Percentiles rank a stretch among this genome's conserved stretches.
Conservation (phyloP, 2,329 filamentous ascomycete genomes). For the Monilinia vaccinii-corymbosi region DNA sequence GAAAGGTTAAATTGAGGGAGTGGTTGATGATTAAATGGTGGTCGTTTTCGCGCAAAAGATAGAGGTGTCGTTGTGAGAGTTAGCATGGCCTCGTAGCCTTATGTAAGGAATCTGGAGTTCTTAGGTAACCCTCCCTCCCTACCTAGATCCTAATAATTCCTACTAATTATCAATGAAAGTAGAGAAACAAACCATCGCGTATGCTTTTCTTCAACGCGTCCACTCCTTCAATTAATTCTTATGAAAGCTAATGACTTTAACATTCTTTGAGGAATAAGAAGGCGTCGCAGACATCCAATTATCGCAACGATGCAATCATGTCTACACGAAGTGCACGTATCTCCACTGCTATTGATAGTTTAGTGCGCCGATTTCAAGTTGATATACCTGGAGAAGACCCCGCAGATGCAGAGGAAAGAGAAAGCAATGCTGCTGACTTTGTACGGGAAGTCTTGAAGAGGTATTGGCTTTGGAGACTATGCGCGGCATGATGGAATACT, state of each 20-base stretch:
- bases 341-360: conserved; percentile 67
- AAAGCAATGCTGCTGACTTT: conserved; percentile 50
- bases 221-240: conserved; percentile 6
- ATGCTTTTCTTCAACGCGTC: conserved; percentile 2
- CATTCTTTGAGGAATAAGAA: not conserved
- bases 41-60: conserved; percentile 11
- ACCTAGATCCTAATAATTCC: not conserved
- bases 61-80: conserved; percentile 14
- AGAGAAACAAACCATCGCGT: conserved; percentile 9
- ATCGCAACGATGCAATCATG: conserved; percentile 28
- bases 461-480: conserved; percentile 13
- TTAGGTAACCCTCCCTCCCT: conserved; percentile 4
- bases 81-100: conserved; percentile 5
- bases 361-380: conserved; percentile 68
- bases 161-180: not conserved
- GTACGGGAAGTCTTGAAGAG: conserved; percentile 38
- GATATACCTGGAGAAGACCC: conserved; percentile 56
- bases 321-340: conserved; percentile 48
- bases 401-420: conserved; percentile 56
- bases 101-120: conserved; percentile 8
- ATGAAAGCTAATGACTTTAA: not conserved
- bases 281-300: not conserved
- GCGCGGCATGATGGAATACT: not conserved
- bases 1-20: conserved; percentile 10
- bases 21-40: conserved; percentile 19